Conservation (phyloP, 2,329 filamentous ascomycete genomes). For the Neofusicoccum cordaticola region DNA sequence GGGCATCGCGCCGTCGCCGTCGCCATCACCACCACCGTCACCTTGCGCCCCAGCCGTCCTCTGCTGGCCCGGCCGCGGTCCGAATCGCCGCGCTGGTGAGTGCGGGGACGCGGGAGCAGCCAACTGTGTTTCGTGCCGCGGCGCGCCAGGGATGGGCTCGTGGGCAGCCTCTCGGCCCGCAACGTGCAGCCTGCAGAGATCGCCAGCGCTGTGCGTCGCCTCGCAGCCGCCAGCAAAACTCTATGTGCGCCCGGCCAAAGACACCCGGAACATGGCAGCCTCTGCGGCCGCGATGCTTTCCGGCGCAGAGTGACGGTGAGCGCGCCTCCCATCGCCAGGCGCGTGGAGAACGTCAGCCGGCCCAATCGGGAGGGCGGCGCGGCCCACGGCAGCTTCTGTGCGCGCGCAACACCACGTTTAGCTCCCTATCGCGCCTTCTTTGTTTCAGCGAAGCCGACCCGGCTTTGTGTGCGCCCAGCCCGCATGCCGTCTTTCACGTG, state of each 20-base stretch:
- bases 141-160: neutral
- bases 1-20: no score
- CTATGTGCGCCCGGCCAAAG: neutral
- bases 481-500: neutral
- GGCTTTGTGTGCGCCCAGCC: neutral
- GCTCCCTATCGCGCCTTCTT: neutral
- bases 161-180: neutral
- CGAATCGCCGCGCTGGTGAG: no score
- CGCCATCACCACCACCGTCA: no score
- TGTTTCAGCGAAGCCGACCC: neutral
- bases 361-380: neutral
- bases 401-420: neutral
- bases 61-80: no score
- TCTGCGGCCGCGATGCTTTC: neutral
- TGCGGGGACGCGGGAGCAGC: no score
- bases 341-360: constrained; percentile 2
- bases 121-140: no score
- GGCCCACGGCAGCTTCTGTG: neutral
- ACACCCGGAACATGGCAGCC: neutral
- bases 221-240: neutral
- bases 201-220: neutral
- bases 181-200: constrained; percentile 1
- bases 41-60: no score
- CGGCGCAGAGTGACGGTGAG: neutral
- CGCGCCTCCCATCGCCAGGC: no score